Base-by-base conservation (phyloP, 1,139 yeast genomes). In the Insectozyma bohioensis region DNA sequence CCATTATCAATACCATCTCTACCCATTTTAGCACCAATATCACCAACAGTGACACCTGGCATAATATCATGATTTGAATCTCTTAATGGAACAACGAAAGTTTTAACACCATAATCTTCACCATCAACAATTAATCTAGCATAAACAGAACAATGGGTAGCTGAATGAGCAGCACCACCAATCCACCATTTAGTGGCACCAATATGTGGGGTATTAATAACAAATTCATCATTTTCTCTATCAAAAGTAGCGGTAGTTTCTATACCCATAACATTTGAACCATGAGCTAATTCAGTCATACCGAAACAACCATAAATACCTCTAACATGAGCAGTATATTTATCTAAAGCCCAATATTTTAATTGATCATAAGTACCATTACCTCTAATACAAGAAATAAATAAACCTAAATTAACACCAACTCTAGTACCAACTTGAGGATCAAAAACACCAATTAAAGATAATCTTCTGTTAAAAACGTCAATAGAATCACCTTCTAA, bases 331-430 rank as follows among this genome's bases (percentile, higher is more conserved):
- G 53, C 58, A 26, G 71, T 54, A 46, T 63, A 70, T 48, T 63
- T 66, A 35, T 43, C 48, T 44, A 57, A 49, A 37, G 64, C 54
- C 74, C 74, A 67, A 55, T 58, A 67, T 31, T 56, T 49, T 41
- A 60, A 56, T 48, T 67, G 74, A 22, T 58, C 63, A 18, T 45
- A 37, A 34, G 92, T 80, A 44, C 92, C 94, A 41, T 81, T 79
- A 34, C 92, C 90, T 46, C 74, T 76, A 40, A 84, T 61, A 43
- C 88, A 80, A 45, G 77, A 75, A 45, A 81, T 67, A 53, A 83
- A 84, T 37, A 84, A 67, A 5, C 87, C 88, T 50, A 78, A 67
- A 59, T 84, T 85, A 35, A 84, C 84, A 31, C 85, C 55, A 45
- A 72, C 50, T 50, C 72, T 51, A 41, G 63, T 67, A 35, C 60